Percentiles rank a stretch among this genome's conserved stretches.
These are phyloP conservation scores for Telopea speciosissima DNA, from an alignment of 177 flowering plant genomes.

Conservation along the genomic window DNA sequence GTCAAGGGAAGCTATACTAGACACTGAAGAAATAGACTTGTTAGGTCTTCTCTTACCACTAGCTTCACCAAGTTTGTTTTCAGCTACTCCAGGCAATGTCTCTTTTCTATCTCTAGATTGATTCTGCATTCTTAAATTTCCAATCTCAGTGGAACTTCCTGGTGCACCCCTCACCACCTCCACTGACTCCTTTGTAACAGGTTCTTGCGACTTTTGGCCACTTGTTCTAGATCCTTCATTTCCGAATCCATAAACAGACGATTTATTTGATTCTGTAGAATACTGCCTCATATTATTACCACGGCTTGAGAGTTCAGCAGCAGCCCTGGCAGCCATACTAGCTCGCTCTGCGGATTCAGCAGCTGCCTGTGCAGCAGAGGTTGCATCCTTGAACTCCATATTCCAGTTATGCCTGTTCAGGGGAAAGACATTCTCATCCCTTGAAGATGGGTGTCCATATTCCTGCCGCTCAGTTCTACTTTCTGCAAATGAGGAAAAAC, in stretches of 20 bases:
- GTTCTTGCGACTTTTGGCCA: conserved; percentile 7
- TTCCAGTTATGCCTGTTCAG: conserved; percentile 40
- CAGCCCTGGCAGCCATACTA: conserved; percentile 95
- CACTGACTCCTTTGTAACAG: neutral
- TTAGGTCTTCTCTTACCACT: conserved; percentile 13
- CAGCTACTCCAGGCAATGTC: conserved; percentile 14
- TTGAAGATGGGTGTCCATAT: conserved; percentile 20
- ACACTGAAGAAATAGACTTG: conserved; percentile 24
- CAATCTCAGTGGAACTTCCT: conserved; percentile 8
- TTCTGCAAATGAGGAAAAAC: conserved; percentile 21
- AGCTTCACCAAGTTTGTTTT: conserved; percentile 11
- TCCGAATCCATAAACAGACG: conserved; percentile 12
- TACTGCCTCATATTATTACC: conserved; percentile 30
- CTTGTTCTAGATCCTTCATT: conserved; percentile 7
- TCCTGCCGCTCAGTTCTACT: conserved; percentile 19
- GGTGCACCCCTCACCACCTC: conserved; percentile 1
- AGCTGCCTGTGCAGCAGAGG: conserved; percentile 94
- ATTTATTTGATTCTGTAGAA: conserved; percentile 34
- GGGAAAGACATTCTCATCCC: conserved; percentile 20
- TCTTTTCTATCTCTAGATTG: conserved; percentile 16
- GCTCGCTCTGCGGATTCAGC: conserved; percentile 97
- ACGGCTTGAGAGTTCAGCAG: conserved; percentile 72
- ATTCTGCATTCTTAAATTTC: conserved; percentile 16
- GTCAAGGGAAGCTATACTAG: conserved; percentile 14
- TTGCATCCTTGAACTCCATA: conserved; percentile 91